phyloP scores from a whole-genome alignment of 345 rosid genomes.

The Gossypium mustelinum region DNA sequence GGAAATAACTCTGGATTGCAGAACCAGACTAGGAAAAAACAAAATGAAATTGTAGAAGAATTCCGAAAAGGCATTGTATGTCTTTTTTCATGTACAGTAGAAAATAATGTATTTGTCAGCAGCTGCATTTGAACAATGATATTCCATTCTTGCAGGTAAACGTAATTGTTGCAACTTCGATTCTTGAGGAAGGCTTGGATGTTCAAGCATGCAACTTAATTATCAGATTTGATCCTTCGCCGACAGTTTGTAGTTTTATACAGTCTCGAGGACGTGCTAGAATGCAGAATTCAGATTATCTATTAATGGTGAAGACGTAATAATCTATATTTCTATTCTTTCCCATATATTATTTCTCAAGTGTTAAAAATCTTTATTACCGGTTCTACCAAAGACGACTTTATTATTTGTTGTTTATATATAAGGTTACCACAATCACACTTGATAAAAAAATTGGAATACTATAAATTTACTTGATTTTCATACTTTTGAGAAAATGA shows the following conservation, averaged over 20 bases:
- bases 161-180: slow-evolving; percentile 84
- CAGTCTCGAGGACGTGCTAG: slow-evolving; percentile 99
- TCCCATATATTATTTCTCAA: too few species aligned
- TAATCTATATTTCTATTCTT: background rate
- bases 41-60: slow-evolving; percentile 73
- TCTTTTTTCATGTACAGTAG: background rate
- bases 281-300: slow-evolving; percentile 71
- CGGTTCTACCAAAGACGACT: background rate
- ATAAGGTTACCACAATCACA: background rate
- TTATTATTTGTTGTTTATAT: background rate
- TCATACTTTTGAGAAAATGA: background rate
- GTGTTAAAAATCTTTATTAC: background rate
- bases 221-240: slow-evolving; percentile 76
- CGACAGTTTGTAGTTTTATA: slow-evolving; percentile 81
- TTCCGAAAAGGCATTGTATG: slow-evolving; percentile 73
- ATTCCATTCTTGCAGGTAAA: slow-evolving; percentile 53
- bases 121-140: background rate
- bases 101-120: background rate
- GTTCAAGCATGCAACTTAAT: slow-evolving; percentile 88
- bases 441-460: background rate
- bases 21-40: slow-evolving; percentile 55
- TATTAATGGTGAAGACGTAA: slow-evolving; percentile 74
- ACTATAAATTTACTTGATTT: background rate
- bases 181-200: slow-evolving; percentile 95
- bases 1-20: slow-evolving; percentile 61